phyloP scores from a whole-genome alignment of 192 early-diverging fungal species.

The Coemansia sp. region DNA sequence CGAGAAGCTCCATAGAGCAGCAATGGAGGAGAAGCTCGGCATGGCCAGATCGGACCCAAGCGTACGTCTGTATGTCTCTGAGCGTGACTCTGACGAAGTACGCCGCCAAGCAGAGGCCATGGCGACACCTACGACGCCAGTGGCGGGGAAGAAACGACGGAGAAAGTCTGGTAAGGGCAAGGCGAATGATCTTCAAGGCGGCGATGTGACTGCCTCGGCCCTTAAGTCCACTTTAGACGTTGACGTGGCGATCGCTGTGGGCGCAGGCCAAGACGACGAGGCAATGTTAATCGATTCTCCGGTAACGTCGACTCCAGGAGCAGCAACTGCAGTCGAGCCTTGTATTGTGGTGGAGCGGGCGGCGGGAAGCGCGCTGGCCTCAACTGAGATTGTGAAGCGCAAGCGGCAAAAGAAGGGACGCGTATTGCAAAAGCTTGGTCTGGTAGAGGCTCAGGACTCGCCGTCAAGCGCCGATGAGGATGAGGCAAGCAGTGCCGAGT shows the following conservation, averaged over 20 bases:
- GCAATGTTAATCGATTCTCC: not conserved
- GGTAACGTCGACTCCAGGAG: not conserved
- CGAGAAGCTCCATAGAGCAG: constrained; percentile 69
- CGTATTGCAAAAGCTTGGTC: constrained; percentile 37
- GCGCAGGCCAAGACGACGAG: not conserved
- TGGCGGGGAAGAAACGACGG: constrained; percentile 11
- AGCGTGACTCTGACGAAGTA: constrained; percentile 54
- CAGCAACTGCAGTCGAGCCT: not conserved
- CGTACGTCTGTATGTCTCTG: constrained; percentile 62
- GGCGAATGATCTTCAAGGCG: not conserved
- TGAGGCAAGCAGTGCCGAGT: constrained; percentile 33
- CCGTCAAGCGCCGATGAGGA: constrained; percentile 10
- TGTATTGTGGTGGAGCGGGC: constrained; percentile 15
- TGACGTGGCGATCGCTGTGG: not conserved
- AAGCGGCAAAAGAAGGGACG: constrained; percentile 60
- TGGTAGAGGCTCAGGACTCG: constrained; percentile 18
- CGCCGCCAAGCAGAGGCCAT: constrained; percentile 21
- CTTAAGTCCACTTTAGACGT: not conserved
- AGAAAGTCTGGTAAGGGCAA: constrained; percentile 19
- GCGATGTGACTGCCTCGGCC: not conserved
- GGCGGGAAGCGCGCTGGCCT: constrained; percentile 44
- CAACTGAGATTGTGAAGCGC: constrained; percentile 48
- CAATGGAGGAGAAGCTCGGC: constrained; percentile 68
- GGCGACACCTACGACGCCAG: not conserved
- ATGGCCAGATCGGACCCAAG: constrained; percentile 60